Percentiles rank a stretch among this genome's conserved stretches.
Evolutionary conservation across 148 eudicot genomes (phyloP).

Genomic region (Salicornia ramosissima): DNA sequence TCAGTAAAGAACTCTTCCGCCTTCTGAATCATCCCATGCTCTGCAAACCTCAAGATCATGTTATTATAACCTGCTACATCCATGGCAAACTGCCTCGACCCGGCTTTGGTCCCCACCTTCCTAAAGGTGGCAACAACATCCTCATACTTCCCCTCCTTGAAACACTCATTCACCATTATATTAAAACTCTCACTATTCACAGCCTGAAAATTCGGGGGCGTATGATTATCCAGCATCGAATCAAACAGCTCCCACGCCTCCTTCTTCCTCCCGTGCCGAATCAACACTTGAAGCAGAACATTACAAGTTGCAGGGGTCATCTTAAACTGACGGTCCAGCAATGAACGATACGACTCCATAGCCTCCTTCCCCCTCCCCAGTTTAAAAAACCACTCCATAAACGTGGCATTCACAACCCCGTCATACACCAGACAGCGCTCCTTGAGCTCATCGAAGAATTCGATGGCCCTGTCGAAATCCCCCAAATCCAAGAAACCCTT

Average conservation of each 20-base stretch:
- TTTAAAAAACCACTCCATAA: conserved; percentile 79
- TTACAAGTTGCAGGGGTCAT: conserved; percentile 82
- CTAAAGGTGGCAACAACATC: conserved; percentile 68
- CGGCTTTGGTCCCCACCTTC: conserved; percentile 50
- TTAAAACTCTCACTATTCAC: conserved; percentile 40
- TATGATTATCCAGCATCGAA: conserved; percentile 41
- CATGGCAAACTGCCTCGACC: conserved; percentile 77
- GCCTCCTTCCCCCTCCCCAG: conserved; percentile 67
- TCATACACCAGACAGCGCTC: conserved; percentile 75
- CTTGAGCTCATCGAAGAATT: conserved; percentile 75
- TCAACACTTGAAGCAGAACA: conserved; percentile 61
- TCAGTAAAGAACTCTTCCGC: conserved; percentile 64
- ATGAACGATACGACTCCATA: conserved; percentile 66
- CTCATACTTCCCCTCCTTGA: conserved; percentile 42
- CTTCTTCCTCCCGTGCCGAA: conserved; percentile 46
- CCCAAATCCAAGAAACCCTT: conserved; percentile 59
- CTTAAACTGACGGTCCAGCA: conserved; percentile 53
- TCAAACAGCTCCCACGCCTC: conserved; percentile 46
- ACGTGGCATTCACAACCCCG: conserved; percentile 72
- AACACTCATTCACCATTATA: conserved; percentile 46
- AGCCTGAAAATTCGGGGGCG: conserved; percentile 42
- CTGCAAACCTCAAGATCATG: conserved; percentile 57
- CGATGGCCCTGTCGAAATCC: conserved; percentile 64
- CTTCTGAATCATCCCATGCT: conserved; percentile 67
- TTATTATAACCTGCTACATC: conserved; percentile 84